These are phyloP conservation scores for Agrocybe pediades DNA, from an alignment of 768 basidiomycete species.

Conservation along the genomic window DNA sequence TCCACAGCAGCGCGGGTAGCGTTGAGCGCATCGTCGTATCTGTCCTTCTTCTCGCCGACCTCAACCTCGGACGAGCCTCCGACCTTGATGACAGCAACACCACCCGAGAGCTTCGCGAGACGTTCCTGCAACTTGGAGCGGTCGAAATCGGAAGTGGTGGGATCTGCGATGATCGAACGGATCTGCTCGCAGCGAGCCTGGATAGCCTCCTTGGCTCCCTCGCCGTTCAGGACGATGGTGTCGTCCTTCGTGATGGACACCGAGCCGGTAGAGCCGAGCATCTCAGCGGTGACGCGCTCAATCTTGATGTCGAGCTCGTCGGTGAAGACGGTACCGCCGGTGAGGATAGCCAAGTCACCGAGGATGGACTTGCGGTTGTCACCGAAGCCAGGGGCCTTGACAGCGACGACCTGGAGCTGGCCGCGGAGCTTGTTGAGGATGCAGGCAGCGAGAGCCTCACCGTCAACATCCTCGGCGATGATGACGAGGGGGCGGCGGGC, in stretches of 20 bases:
- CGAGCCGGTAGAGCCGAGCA: conserved; percentile 89
- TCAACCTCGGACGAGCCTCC: conserved; percentile 94
- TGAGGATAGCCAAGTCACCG: conserved; percentile 95
- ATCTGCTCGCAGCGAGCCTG: conserved; percentile 96
- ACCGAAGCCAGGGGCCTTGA: conserved; percentile 98
- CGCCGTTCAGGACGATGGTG: conserved; percentile 94
- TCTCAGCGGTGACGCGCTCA: conserved; percentile 83
- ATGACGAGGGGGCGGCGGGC: conserved; percentile 89
- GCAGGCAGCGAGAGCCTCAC: conserved; percentile 96
- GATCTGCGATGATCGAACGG: conserved; percentile 77
- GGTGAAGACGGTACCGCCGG: conserved; percentile 97
- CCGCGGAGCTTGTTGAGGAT: conserved; percentile 99
- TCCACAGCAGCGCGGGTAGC: conserved; percentile 99
- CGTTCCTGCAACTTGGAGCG: conserved; percentile 94
- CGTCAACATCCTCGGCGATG: conserved; percentile 97
- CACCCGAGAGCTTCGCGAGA: conserved; percentile 92
- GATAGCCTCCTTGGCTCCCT: conserved; percentile 88
- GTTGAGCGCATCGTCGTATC: conserved; percentile 95
- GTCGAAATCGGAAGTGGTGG: conserved; percentile 92
- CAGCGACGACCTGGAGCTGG: conserved; percentile 89
- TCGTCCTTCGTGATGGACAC: conserved; percentile 98
- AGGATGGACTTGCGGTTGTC: conserved; percentile 99
- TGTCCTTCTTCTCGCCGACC: conserved; percentile 99
- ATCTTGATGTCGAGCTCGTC: conserved; percentile 97
- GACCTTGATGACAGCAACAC: conserved; percentile 98